A percentile compares a stretch with the other conserved stretches of the same genome.
Conservation (phyloP, 345 rosid genomes). For the Brassica nigra region DNA sequence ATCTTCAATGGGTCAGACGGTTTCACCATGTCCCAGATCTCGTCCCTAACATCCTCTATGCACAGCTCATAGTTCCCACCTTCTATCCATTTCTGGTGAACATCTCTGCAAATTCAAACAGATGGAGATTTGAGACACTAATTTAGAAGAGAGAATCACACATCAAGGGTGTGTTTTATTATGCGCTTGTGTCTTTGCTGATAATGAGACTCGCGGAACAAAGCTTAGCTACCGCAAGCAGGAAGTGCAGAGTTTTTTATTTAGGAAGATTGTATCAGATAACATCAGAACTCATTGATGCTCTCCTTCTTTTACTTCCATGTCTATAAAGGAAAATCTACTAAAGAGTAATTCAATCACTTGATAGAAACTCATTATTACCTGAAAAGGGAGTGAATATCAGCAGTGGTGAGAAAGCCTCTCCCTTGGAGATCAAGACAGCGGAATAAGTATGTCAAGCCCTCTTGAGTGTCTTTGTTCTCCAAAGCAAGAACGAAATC, state of each 20-base stretch:
- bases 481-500: slow-evolving; percentile 96
- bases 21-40: slow-evolving; percentile 99
- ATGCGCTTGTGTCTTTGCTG: slow-evolving; percentile 52
- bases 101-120: slow-evolving; percentile 62
- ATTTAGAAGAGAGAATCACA: slow-evolving; percentile 11
- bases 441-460: slow-evolving; percentile 86
- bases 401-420: slow-evolving; percentile 95
- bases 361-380: slow-evolving; percentile 22
- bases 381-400: slow-evolving; percentile 99
- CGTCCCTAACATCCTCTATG: slow-evolving; percentile 96
- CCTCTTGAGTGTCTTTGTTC: slow-evolving; percentile 98
- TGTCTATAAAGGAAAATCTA: not conserved
- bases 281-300: slow-evolving; percentile 79
- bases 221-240: slow-evolving; percentile 69
- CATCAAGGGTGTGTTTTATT: not conserved
- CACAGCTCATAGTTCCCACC: slow-evolving; percentile 98
- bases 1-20: slow-evolving; percentile 80
- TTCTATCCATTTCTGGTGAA: slow-evolving; percentile 98
- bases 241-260: slow-evolving; percentile 69
- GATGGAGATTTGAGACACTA: not conserved
- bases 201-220: slow-evolving; percentile 68
- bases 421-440: slow-evolving; percentile 91
- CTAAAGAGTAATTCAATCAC: not conserved
- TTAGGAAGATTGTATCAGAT: slow-evolving; percentile 95
- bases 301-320: slow-evolving; percentile 96